These are phyloP conservation scores for Gloeostereum incarnatum DNA, from an alignment of 768 basidiomycete genomes.

Conservation along the genomic window DNA sequence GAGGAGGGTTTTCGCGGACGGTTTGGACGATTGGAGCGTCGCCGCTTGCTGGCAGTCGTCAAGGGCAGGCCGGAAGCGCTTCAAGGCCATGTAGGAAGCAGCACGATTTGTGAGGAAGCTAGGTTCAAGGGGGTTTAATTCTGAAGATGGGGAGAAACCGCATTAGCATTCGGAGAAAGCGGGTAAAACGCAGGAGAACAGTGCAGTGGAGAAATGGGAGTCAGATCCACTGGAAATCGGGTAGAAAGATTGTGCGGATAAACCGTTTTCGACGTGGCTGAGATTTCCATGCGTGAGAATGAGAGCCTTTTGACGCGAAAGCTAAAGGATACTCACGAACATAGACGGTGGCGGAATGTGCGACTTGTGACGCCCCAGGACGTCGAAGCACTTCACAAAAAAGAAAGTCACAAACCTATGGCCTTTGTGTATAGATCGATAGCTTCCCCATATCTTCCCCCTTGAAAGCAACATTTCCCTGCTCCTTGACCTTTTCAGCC, in stretches of 20 bases:
- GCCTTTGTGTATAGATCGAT: constrained; percentile 69
- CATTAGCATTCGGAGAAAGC: constrained; percentile 1
- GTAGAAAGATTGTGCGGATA: no score
- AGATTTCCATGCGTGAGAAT: no score
- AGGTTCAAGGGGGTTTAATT: constrained; percentile 55
- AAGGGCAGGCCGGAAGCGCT: constrained; percentile 66
- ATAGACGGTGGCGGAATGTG: no score
- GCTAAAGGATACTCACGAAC: no score
- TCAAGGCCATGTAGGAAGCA: constrained; percentile 75
- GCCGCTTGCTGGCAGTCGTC: constrained; percentile 74
- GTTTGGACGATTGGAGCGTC: constrained; percentile 48
- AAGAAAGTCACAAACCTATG: constrained; percentile 41
- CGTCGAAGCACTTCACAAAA: no score
- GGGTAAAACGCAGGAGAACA: constrained; percentile 5
- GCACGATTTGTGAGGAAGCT: constrained; percentile 82
- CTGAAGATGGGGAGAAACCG: constrained; percentile 25
- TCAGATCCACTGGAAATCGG: no score
- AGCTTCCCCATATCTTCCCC: constrained; percentile 55
- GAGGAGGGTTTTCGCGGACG: constrained; percentile 70
- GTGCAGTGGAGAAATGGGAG: constrained; percentile 4
- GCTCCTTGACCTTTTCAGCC: constrained; percentile 62
- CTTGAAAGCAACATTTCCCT: constrained; percentile 72
- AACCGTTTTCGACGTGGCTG: no score
- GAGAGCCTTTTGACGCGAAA: no score
- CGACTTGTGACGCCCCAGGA: no score